Base-by-base conservation (phyloP, 306 rosid species). In the Leucaena leucocephala region DNA sequence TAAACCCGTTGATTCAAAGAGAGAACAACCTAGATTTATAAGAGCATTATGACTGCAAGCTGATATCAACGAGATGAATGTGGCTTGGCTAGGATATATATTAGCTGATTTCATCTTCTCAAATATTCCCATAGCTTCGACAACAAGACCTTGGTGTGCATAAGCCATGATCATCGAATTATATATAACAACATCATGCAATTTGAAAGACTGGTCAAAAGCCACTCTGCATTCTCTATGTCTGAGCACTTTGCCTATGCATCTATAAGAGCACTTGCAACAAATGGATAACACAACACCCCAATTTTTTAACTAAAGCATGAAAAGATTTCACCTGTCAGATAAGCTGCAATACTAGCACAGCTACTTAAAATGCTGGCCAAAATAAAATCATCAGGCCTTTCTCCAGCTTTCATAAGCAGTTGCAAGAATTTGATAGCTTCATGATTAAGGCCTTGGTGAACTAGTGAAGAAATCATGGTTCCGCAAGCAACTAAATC, bases 221-320 rank as follows among this genome's bases (percentile, higher is more conserved):
- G 76, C 82, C 58, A 35, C 52, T 71, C 54, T 21, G 93, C 86
- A 76, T 80, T 71, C 43, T 64, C 69, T 27, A 89, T 81, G 14
- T 89, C 90, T 16, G 91, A 87, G 22, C 86, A 87, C 82, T 89
- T 89, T 34, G 89, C 91, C 61, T 89, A 89, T 35, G 91, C 89
- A 54, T 89, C 91, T 57, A 89, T 72, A 72, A 89, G 55, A 36
- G 89, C 89, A 77, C 93, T 89, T 12, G 80, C 83, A 69, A 89
- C 88, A 80, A 81, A 83, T 21, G 68, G 81, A 50, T 84, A 80
- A 50, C n/a, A 19, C 82, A 85, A 65, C 83, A 76, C 80, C 90
- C 93, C 83, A 69, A 83, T 82, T 89, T 89, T 68, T 72, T 52
- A 71, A 80, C 84, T 38, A 80, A 45, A 8, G 87, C 69, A 70